phyloP scores from a whole-genome alignment of 257 asterid species.

The Sherardia arvensis region DNA sequence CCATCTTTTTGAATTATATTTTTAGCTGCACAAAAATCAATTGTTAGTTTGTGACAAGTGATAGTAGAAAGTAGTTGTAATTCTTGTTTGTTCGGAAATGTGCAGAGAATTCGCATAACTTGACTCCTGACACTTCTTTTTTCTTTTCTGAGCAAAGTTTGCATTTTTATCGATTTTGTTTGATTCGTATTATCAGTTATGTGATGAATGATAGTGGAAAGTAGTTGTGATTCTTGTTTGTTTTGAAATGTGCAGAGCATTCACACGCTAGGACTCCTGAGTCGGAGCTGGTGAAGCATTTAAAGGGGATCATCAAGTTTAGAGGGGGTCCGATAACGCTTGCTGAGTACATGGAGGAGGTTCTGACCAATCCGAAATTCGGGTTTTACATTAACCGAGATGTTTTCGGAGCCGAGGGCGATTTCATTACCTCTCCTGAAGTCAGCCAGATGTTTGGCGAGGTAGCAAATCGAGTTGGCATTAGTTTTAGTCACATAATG shows the following conservation, averaged over 20 bases:
- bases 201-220: neutral
- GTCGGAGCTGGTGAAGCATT: slow-evolving; percentile 81
- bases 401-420: slow-evolving; percentile 89
- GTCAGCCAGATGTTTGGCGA: slow-evolving; percentile 99
- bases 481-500: neutral
- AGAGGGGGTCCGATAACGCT: slow-evolving; percentile 97
- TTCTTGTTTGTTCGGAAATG: no score
- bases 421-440: slow-evolving; percentile 96
- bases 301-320: slow-evolving; percentile 81
- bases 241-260: slow-evolving; percentile 48
- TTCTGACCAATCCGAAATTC: slow-evolving; percentile 77
- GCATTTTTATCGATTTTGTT: neutral
- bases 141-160: neutral
- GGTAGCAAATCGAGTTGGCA: slow-evolving; percentile 25
- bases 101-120: no score
- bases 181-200: neutral
- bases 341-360: slow-evolving; percentile 98
- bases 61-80: no score
- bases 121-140: no score
- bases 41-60: no score
- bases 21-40: no score
- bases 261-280: slow-evolving; percentile 53
- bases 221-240: neutral
- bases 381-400: slow-evolving; percentile 92
- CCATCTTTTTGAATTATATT: no score